phyloP scores from a whole-genome alignment of 148 eudicot species.

The Fagopyrum esculentum region DNA sequence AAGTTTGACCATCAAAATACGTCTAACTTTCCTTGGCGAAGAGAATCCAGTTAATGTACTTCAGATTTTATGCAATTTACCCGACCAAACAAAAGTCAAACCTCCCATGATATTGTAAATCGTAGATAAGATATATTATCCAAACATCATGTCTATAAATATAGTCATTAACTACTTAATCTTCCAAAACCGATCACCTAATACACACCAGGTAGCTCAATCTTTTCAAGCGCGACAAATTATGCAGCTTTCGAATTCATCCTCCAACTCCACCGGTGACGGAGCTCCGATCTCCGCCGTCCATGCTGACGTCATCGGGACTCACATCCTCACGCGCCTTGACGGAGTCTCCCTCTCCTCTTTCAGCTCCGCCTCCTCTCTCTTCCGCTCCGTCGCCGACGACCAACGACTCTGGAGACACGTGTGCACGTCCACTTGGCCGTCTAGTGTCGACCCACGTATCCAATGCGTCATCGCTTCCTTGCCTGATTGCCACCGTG shows the following conservation, averaged over 20 bases:
- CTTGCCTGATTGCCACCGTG: constrained; percentile 34
- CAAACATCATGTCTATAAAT: neutral
- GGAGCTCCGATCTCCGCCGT: constrained; percentile 22
- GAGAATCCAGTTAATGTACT: neutral
- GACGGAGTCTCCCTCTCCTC: constrained; percentile 43
- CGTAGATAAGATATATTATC: neutral
- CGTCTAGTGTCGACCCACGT: constrained; percentile 31
- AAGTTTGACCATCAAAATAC: neutral
- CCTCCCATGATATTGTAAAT: neutral
- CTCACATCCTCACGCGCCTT: constrained; percentile 34
- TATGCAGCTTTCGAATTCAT: neutral
- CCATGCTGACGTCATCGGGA: constrained; percentile 32
- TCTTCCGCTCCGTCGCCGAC: constrained; percentile 23
- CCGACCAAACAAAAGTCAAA: neutral
- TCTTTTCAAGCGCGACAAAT: neutral
- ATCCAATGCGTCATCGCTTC: constrained; percentile 20
- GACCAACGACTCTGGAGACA: constrained; percentile 33
- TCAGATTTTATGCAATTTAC: neutral
- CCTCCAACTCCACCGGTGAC: neutral
- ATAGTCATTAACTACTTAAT: neutral
- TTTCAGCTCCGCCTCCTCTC: constrained; percentile 29
- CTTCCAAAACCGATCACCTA: neutral
- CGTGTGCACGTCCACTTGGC: constrained; percentile 43
- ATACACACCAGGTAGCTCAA: neutral
- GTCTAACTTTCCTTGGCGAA: neutral